These are phyloP conservation scores for Botrytis medusae DNA, from an alignment of 2,329 filamentous ascomycete genomes.

Conservation along the genomic window DNA sequence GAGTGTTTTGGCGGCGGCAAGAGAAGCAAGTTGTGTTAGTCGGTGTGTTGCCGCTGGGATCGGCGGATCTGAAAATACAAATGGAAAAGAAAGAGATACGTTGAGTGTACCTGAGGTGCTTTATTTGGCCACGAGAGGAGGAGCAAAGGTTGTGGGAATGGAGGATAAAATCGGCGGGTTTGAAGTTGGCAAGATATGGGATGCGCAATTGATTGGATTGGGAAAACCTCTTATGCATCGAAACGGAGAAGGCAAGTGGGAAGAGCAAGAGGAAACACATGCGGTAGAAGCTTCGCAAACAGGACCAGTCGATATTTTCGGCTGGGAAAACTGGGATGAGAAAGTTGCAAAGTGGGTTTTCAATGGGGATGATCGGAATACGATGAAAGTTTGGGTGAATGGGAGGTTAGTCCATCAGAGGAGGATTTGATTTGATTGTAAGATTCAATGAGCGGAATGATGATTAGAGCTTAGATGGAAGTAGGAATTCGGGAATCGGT, in stretches of 20 bases:
- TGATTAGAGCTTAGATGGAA: background rate
- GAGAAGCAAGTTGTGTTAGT: constrained; percentile 78
- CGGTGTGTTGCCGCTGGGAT: constrained; percentile 61
- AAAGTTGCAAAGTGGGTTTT: constrained; percentile 92
- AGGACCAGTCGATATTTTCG: constrained; percentile 83
- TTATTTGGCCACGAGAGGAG: constrained; percentile 84
- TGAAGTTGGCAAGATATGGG: constrained; percentile 83
- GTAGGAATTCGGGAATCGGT: background rate
- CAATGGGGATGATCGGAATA: constrained; percentile 90
- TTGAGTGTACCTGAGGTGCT: constrained; percentile 83
- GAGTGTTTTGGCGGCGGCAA: constrained; percentile 76
- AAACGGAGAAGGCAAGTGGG: background rate
- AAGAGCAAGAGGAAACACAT: constrained; percentile 29
- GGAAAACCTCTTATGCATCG: constrained; percentile 30
- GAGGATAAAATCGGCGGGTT: constrained; percentile 73
- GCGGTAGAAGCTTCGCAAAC: constrained; percentile 41
- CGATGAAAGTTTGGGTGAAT: constrained; percentile 82
- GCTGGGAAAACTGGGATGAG: constrained; percentile 86
- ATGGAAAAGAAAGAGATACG: constrained; percentile 53
- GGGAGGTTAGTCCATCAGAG: constrained; percentile 75
- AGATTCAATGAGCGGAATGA: background rate
- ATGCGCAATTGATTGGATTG: constrained; percentile 79
- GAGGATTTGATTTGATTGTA: constrained; percentile 30
- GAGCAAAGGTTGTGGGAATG: constrained; percentile 77
- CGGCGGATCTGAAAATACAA: constrained; percentile 52